phyloP scores from a whole-genome alignment of 1,284 basidiomycete species.

The Anthracocystis panici-leucophaei region DNA sequence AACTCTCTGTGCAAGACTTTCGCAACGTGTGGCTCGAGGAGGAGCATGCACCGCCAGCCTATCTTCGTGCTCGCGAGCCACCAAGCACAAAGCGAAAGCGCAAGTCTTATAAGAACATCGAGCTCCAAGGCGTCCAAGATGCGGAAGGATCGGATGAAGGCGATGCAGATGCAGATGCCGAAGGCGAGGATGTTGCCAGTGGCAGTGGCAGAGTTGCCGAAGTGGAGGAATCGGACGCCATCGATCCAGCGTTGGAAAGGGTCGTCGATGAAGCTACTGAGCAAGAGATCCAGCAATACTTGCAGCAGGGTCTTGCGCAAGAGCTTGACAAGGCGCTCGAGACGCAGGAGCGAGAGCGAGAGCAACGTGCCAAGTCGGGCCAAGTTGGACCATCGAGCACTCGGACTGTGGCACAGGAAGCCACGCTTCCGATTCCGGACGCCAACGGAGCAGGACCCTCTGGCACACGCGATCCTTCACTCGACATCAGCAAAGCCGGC shows the following conservation, averaged over 20 bases:
- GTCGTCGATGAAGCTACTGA: conserved; percentile 62
- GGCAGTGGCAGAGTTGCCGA: conserved; percentile 50
- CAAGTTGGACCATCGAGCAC: conserved; percentile 9
- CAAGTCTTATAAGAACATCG: conserved; percentile 63
- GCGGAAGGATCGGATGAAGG: conserved; percentile 15
- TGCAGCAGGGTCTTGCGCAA: conserved; percentile 55
- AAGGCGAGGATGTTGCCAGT: conserved; percentile 65
- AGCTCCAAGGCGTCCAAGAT: conserved; percentile 39
- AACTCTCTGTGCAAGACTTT: conserved; percentile 89
- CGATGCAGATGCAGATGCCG: conserved; percentile 72
- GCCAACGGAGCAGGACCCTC: conserved; percentile 28
- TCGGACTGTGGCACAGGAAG: not conserved
- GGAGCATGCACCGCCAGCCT: conserved; percentile 87
- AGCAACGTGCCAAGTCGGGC: conserved; percentile 52
- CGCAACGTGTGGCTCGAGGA: conserved; percentile 91
- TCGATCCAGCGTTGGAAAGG: conserved; percentile 55
- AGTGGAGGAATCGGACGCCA: conserved; percentile 11
- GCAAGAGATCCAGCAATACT: conserved; percentile 58
- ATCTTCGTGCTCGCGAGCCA: conserved; percentile 76
- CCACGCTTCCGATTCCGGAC: conserved; percentile 28
- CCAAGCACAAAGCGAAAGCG: conserved; percentile 74
- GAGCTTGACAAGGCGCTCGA: conserved; percentile 58
- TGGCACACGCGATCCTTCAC: conserved; percentile 19
- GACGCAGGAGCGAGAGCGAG: conserved; percentile 51
- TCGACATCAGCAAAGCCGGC: conserved; percentile 43